Evolutionary conservation across 2,329 filamentous ascomycete genomes (phyloP).

Genomic region (Aspergillus pseudonomiae): DNA sequence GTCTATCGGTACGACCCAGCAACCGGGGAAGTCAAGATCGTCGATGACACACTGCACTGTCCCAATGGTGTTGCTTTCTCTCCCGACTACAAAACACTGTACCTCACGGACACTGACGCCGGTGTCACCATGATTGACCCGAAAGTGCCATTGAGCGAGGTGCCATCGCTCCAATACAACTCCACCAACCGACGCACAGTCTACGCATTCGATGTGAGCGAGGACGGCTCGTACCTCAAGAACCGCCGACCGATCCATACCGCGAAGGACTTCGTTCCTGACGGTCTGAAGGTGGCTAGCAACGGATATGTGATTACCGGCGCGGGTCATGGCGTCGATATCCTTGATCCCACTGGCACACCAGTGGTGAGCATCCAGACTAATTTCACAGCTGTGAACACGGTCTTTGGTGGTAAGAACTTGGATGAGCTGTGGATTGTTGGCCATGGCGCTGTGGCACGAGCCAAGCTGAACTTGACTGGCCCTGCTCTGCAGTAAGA

Average conservation of each 20-base stretch:
- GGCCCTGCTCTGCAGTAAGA: not conserved
- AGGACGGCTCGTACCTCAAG: not conserved
- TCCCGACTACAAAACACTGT: not conserved
- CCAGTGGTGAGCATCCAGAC: slow-evolving; percentile 1
- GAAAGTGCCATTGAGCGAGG: not conserved
- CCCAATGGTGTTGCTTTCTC: slow-evolving; percentile 4
- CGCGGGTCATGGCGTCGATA: not conserved
- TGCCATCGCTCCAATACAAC: not conserved
- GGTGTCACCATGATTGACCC: not conserved
- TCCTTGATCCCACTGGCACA: not conserved
- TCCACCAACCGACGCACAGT: not conserved
- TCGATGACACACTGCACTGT: not conserved
- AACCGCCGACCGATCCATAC: not conserved
- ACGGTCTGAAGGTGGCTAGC: slow-evolving; percentile 4
- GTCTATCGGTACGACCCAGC: not conserved
- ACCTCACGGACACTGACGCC: not conserved
- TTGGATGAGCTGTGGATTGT: not conserved
- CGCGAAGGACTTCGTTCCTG: slow-evolving; percentile 1
- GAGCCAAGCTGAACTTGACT: not conserved
- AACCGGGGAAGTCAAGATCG: not conserved
- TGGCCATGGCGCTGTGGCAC: not conserved
- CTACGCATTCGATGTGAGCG: not conserved
- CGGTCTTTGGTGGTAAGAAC: not conserved
- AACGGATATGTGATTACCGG: slow-evolving; percentile 4
- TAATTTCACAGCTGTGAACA: not conserved